phyloP scores from a whole-genome alignment of 352 stramenopile species.

The Pythium folliculosum region DNA sequence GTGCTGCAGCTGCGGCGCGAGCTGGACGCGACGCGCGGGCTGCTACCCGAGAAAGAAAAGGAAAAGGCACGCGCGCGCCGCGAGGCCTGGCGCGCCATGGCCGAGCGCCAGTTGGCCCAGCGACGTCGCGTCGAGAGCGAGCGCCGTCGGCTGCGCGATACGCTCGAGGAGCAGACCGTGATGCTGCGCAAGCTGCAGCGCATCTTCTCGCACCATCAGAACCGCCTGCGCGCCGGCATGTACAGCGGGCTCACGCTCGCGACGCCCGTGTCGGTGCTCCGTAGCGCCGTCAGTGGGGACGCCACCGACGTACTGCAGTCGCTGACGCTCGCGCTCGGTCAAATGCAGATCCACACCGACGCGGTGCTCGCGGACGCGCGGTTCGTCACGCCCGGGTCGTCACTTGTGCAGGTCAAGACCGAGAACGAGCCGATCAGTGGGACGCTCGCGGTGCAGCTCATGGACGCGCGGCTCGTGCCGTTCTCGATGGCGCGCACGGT shows the following conservation, averaged over 20 bases:
- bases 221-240: background rate
- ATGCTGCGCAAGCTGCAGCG: background rate
- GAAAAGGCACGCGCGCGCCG: background rate
- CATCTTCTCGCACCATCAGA: background rate
- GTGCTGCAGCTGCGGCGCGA: background rate
- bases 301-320: background rate
- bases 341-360: conserved; percentile 3
- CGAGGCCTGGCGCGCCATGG: background rate
- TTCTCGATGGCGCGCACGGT: background rate
- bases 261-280: background rate
- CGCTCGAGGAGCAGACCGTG: background rate
- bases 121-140: background rate
- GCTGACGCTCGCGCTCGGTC: background rate
- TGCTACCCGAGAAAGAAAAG: background rate
- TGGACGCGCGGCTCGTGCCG: conserved; percentile 4
- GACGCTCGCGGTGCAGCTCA: background rate
- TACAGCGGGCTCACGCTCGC: background rate
- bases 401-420: background rate
- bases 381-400: background rate
- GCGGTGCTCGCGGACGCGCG: conserved; percentile 1
- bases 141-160: background rate
- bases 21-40: too few relatives aligned
- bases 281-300: too few relatives aligned
- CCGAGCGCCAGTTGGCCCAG: background rate
- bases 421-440: background rate